Percentiles rank a stretch among this genome's conserved stretches.
Evolutionary conservation across 225 moss, liverwort and hornwort species (phyloP).

Genomic region (Bryoerythrophyllum caledonicum): DNA sequence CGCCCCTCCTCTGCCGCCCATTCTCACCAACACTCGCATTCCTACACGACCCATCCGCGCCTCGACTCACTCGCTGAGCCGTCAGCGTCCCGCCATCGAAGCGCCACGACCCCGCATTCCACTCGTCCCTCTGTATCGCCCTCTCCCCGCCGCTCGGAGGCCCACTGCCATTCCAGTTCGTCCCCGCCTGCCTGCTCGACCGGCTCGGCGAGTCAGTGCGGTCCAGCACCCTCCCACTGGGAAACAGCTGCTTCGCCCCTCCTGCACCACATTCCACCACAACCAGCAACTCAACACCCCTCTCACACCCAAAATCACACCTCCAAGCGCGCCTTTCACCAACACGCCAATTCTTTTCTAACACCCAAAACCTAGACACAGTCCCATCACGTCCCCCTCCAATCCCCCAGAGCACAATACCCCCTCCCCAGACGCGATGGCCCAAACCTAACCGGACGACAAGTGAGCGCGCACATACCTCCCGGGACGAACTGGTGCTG

Average conservation of each 20-base stretch:
- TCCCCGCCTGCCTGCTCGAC: constrained; percentile 27
- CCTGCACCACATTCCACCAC: constrained; percentile 21
- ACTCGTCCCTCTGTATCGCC: constrained; percentile 47
- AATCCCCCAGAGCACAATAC: neutral
- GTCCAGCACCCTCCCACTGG: constrained; percentile 35
- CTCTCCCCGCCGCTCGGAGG: constrained; percentile 20
- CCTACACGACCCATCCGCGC: constrained; percentile 38
- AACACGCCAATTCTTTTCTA: too few relatives aligned
- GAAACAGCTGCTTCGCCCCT: constrained; percentile 27
- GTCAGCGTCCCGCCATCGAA: constrained; percentile 67
- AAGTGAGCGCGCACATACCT: too few relatives aligned
- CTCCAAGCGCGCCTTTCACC: neutral
- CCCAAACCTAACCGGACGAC: neutral
- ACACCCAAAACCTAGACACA: neutral
- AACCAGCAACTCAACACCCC: neutral
- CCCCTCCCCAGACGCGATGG: neutral
- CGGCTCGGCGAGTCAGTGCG: constrained; percentile 34
- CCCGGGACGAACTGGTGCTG: constrained; percentile 84
- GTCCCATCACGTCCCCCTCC: neutral
- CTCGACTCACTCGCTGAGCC: constrained; percentile 59
- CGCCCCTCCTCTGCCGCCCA: constrained; percentile 32
- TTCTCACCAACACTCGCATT: constrained; percentile 15
- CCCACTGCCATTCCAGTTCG: constrained; percentile 36
- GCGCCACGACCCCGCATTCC: constrained; percentile 76
- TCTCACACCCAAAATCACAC: neutral